A percentile compares a stretch with the other conserved stretches of the same genome.
These are phyloP conservation scores for Chenopodium formosanum DNA, from an alignment of 148 eudicot genomes.

Conservation along the genomic window DNA sequence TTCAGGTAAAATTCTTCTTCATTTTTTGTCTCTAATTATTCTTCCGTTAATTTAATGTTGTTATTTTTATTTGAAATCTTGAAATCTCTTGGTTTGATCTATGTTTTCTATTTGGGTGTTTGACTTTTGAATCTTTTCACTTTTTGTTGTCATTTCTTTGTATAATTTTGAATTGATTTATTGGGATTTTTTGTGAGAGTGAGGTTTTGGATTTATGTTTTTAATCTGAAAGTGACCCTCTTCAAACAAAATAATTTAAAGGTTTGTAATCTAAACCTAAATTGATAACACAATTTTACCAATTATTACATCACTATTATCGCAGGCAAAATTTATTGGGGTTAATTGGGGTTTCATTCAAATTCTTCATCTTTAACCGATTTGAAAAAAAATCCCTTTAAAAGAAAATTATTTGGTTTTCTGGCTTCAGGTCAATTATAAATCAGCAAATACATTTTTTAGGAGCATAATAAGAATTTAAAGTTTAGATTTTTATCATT, in stretches of 20 bases:
- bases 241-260: background rate
- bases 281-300: background rate
- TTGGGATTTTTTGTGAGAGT: background rate
- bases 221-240: background rate
- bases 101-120: background rate
- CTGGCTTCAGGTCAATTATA: background rate
- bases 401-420: background rate
- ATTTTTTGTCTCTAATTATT: background rate
- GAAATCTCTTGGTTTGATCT: background rate
- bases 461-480: background rate
- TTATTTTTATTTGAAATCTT: background rate
- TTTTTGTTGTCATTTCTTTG: background rate
- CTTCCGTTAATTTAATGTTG: too few species aligned
- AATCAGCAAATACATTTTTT: too few species aligned
- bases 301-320: too few species aligned
- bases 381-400: too few species aligned
- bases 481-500: background rate
- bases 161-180: background rate
- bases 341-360: too few species aligned
- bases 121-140: background rate
- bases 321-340: too few species aligned
- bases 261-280: background rate
- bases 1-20: background rate
- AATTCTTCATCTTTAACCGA: too few species aligned
- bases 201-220: background rate